A percentile compares a stretch with the other conserved stretches of the same genome.
phyloP scores from a whole-genome alignment of 495 filamentous ascomycete genomes.

The Astrocystis sublimbata region DNA sequence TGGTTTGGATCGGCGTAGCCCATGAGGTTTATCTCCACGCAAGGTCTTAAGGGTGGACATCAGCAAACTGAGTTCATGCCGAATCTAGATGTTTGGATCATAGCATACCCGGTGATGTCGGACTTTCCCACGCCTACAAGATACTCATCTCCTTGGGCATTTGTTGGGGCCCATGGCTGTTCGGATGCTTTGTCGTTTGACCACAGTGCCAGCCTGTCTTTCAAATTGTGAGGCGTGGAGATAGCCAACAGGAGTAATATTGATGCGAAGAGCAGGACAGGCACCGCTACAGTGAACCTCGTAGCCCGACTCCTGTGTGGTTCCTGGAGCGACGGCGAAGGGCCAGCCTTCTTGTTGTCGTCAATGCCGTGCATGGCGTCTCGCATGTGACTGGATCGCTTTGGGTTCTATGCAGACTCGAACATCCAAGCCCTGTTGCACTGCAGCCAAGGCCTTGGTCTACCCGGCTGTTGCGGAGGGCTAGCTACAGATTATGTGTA shows the following conservation, averaged over 20 bases:
- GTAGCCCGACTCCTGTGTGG: background rate
- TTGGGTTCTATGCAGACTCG: background rate
- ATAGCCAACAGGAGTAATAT: conserved; percentile 2
- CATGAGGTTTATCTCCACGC: conserved; percentile 90
- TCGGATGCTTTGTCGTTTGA: background rate
- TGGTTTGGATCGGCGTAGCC: conserved; percentile 91
- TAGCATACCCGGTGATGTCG: conserved; percentile 81
- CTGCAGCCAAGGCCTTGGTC: background rate
- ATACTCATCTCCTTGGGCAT: conserved; percentile 55
- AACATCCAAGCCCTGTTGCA: background rate
- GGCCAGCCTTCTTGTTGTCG: conserved; percentile 12
- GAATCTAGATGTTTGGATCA: background rate
- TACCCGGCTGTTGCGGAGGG: conserved; percentile 1
- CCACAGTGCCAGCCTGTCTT: conserved; percentile 4
- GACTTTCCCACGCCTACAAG: conserved; percentile 90
- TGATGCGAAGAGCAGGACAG: background rate
- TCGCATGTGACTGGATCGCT: background rate
- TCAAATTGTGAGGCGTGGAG: background rate
- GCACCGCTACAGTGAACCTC: background rate
- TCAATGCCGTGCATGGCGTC: conserved; percentile 11
- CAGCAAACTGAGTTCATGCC: conserved; percentile 11
- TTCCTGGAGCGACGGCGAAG: conserved; percentile 1
- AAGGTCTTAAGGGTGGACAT: conserved; percentile 55
- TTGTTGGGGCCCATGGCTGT: background rate
- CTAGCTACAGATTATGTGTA: background rate